These are phyloP conservation scores for Sphagnum fallax DNA, from an alignment of 228 moss, liverwort and hornwort genomes.

Conservation along the genomic window DNA sequence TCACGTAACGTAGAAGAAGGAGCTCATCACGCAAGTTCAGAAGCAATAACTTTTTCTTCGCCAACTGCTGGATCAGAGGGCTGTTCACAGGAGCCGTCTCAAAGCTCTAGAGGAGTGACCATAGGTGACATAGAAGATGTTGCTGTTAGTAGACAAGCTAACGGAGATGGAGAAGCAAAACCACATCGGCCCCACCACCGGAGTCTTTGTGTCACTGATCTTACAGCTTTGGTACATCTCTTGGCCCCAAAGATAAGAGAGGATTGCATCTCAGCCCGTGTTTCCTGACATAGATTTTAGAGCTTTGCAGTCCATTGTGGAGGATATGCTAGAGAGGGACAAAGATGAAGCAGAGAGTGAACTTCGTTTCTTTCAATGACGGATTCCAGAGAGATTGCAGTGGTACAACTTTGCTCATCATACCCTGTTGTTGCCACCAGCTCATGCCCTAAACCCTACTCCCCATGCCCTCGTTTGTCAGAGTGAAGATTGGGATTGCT, in stretches of 20 bases:
- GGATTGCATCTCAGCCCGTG: background rate
- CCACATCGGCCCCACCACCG: constrained; percentile 20
- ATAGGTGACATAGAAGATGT: constrained; percentile 61
- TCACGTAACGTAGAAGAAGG: background rate
- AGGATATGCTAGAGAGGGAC: background rate
- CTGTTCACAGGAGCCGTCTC: constrained; percentile 3
- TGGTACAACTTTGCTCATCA: background rate
- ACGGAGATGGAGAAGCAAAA: constrained; percentile 11
- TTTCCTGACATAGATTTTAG: background rate
- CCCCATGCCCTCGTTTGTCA: background rate
- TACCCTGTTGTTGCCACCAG: background rate
- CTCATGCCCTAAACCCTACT: background rate
- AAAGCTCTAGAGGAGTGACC: constrained; percentile 7
- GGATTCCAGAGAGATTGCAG: background rate
- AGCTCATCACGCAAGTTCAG: background rate
- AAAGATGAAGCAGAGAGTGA: background rate
- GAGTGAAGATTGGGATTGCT: background rate
- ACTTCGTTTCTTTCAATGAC: background rate
- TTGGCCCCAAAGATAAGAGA: background rate
- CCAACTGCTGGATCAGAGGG: constrained; percentile 3
- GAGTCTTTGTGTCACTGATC: constrained; percentile 86
- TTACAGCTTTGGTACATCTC: constrained; percentile 72
- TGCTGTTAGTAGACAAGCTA: constrained; percentile 13
- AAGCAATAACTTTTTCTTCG: too few relatives aligned
- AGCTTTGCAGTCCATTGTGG: background rate